Conservation (phyloP, 768 basidiomycete genomes). For the Russula ochroleuca region DNA sequence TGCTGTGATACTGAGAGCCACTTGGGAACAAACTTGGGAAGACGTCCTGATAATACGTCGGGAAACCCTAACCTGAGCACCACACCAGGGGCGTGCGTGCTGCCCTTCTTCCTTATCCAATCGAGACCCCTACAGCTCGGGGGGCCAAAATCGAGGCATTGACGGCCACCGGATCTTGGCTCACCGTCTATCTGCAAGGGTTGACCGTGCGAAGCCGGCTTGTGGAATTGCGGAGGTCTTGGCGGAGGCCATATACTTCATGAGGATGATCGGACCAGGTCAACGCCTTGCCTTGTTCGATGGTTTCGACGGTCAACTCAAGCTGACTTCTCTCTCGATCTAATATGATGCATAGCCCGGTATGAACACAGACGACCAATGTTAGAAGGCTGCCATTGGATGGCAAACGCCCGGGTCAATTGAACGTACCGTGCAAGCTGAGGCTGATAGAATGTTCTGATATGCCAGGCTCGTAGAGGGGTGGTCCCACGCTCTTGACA, state of each 20-base stretch:
- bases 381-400: neutral
- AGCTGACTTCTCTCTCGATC: neutral
- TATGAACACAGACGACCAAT: neutral
- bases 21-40: too few species aligned
- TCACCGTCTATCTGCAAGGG: neutral
- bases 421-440: neutral
- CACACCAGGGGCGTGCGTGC: too few species aligned
- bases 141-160: neutral
- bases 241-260: too few species aligned
- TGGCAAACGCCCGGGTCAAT: too few species aligned
- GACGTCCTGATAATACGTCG: too few species aligned
- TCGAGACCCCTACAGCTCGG: neutral
- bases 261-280: constrained; percentile 19
- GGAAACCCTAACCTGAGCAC: too few species aligned
- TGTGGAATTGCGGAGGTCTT: neutral
- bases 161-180: neutral
- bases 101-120: neutral
- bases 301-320: constrained; percentile 9
- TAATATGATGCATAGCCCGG: constrained; percentile 9
- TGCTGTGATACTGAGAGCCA: too few species aligned
- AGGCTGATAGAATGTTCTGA: neutral
- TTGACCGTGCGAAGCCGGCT: neutral
- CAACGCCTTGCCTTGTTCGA: constrained; percentile 7
- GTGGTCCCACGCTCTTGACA: neutral
- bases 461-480: constrained; percentile 6